Base-by-base conservation (phyloP, 805 yeast genomes). In the Barnettozyma botsteinii region DNA sequence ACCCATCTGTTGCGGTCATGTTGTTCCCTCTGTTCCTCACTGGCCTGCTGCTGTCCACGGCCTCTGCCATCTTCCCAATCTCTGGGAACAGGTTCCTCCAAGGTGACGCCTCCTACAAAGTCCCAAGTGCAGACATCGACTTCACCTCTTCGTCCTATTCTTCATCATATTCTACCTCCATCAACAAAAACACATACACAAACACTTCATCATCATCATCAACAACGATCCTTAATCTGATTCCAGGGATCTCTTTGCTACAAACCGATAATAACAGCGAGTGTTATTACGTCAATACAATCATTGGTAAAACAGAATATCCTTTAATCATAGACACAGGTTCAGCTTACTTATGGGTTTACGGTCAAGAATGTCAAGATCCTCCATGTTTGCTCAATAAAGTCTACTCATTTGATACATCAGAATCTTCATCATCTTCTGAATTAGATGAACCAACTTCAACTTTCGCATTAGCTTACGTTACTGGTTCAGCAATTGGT, bases 291-390 rank as follows among this genome's bases (percentile, higher is more conserved):
- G 59, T 66, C 37, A 61, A 69, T 45, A 60, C 67, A 23, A 65
- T 66, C 12, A 58, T 70, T 28, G 67, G 62, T 18, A 49, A 63
- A n/a, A 53, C 55, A n/a, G 60, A 61, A 24, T 76, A 69, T 48
- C 74, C 75, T 5, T 59, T 80, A 29, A 65, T 80, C 15, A 59
- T 80, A 14, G 86, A 80, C 56, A 80, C 86, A 0, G 85, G 83
- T 7, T 75, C 82, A 21, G 77, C 79, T 14, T 72, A 77, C 42
- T 54, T 77, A 3, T 80, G 86, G 86, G 66, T 80, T 4, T 78
- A 76, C 53, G 77, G 75, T 35, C 55, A 65, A 1, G 57, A 69
- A 28, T 79, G 85, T 60, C 55, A 60, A 1, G 66, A 66, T 37
- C 43, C 48, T 9, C 64, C 74, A 1, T 79, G 85, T 49, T 37